Conservation (phyloP, 768 basidiomycete genomes). For the Leucocoprinus leucothites region DNA sequence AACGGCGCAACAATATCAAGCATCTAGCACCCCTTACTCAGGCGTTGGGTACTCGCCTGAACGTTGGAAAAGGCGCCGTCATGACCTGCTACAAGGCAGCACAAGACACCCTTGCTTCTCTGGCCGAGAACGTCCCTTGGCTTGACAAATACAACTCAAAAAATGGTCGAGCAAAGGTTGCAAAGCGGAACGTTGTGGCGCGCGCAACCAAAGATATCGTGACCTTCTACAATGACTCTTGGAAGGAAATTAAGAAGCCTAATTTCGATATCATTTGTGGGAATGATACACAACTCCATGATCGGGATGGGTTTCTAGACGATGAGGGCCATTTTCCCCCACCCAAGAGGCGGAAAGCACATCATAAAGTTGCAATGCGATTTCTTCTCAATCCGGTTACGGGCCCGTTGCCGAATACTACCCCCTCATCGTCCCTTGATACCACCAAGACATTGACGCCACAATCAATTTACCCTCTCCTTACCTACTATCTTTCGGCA, state of each 20-base stretch:
- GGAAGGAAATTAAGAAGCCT: slow-evolving; percentile 26
- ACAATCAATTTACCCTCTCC: slow-evolving; percentile 29
- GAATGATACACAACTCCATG: not conserved
- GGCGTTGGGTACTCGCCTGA: slow-evolving; percentile 48
- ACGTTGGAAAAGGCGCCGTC: slow-evolving; percentile 49
- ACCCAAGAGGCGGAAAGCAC: slow-evolving; percentile 26
- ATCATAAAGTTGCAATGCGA: slow-evolving; percentile 41
- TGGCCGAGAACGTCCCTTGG: slow-evolving; percentile 73
- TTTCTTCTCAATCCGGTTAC: slow-evolving; percentile 60
- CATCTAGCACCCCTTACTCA: slow-evolving; percentile 56
- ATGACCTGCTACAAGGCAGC: slow-evolving; percentile 69
- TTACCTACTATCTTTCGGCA: slow-evolving; percentile 55
- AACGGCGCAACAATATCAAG: slow-evolving; percentile 48
- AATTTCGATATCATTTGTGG: slow-evolving; percentile 15
- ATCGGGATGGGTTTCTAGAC: slow-evolving; percentile 1
- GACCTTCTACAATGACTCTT: slow-evolving; percentile 55
- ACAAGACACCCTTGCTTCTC: slow-evolving; percentile 56
- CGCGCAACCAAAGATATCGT: slow-evolving; percentile 69
- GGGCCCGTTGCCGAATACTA: slow-evolving; percentile 21
- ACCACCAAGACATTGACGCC: slow-evolving; percentile 7
- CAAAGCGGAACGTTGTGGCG: slow-evolving; percentile 64
- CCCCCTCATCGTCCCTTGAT: slow-evolving; percentile 7
- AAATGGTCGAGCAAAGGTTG: slow-evolving; percentile 53
- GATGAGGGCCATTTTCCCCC: slow-evolving; percentile 17
- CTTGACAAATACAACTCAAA: slow-evolving; percentile 52